Evolutionary conservation across 495 filamentous ascomycete genomes (phyloP).

Genomic region (Penicillium fimorum): DNA sequence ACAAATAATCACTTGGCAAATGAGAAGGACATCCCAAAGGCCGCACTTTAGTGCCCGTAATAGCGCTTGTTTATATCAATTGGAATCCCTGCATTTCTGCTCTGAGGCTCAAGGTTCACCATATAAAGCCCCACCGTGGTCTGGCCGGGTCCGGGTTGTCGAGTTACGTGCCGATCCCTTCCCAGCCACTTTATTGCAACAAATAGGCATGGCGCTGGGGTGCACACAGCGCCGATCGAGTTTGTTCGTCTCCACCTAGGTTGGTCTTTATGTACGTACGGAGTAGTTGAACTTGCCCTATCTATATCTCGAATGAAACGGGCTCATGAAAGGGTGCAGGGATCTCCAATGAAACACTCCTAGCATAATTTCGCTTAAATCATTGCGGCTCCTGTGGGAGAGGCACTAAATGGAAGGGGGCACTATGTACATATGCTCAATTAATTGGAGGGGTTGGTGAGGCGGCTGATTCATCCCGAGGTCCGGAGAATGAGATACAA

Average conservation of each 20-base stretch:
- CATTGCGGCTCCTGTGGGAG: too few species aligned
- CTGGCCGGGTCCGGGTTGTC: constrained; percentile 25
- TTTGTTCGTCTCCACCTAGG: background rate
- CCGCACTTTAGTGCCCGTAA: constrained; percentile 4
- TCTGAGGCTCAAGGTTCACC: constrained; percentile 21
- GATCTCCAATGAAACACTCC: constrained; percentile 14
- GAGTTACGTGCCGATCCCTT: constrained; percentile 20
- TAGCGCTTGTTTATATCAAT: constrained; percentile 18
- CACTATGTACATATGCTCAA: too few species aligned
- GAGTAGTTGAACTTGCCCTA: constrained; percentile 19
- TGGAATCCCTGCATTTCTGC: constrained; percentile 22
- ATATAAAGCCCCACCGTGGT: constrained; percentile 20
- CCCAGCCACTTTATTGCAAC: constrained; percentile 24
- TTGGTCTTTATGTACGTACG: constrained; percentile 14
- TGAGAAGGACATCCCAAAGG: constrained; percentile 1
- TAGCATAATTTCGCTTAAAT: constrained; percentile 8
- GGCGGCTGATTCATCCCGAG: constrained; percentile 2
- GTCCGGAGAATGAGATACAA: background rate
- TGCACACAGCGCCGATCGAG: constrained; percentile 18
- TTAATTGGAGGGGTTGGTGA: too few species aligned
- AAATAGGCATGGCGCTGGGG: constrained; percentile 25
- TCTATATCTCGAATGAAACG: too few species aligned
- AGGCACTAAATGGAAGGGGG: too few species aligned
- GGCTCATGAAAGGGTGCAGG: constrained; percentile 21
- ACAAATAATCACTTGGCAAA: constrained; percentile 17